phyloP scores from a whole-genome alignment of 768 basidiomycete genomes.

The Mycena galopus region DNA sequence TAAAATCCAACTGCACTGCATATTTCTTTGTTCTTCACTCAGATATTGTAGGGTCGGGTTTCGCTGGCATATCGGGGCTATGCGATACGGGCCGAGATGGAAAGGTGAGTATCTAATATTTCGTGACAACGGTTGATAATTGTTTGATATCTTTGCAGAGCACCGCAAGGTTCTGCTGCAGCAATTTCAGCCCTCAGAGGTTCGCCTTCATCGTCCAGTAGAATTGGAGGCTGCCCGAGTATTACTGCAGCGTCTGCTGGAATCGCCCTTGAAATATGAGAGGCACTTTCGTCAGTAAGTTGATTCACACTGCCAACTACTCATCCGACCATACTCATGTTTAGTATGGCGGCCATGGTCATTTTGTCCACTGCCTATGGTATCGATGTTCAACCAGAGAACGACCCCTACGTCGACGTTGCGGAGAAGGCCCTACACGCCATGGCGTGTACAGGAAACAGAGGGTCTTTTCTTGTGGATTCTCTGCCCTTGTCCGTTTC shows the following conservation, averaged over 20 bases:
- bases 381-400: slow-evolving; percentile 18
- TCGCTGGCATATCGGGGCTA: no score
- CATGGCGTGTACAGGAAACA: slow-evolving; percentile 13
- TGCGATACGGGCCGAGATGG: no score
- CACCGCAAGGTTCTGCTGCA: not conserved
- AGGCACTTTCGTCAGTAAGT: slow-evolving; percentile 31
- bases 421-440: slow-evolving; percentile 21
- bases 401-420: slow-evolving; percentile 30
- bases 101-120: not conserved
- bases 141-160: not conserved
- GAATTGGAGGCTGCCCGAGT: slow-evolving; percentile 15
- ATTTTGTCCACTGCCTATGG: slow-evolving; percentile 31
- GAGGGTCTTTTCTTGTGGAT: slow-evolving; percentile 27
- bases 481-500: slow-evolving; percentile 17
- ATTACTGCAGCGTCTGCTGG: slow-evolving; percentile 17
- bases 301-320: not conserved
- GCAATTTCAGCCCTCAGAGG: not conserved
- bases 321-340: not conserved
- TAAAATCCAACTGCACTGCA: no score
- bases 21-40: no score
- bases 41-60: no score
- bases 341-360: slow-evolving; percentile 29
- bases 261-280: slow-evolving; percentile 13
- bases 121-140: not conserved
- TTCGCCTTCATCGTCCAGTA: not conserved